These are phyloP conservation scores for Ochetophila trinervis DNA, from an alignment of 306 rosid species.

Conservation along the genomic window DNA sequence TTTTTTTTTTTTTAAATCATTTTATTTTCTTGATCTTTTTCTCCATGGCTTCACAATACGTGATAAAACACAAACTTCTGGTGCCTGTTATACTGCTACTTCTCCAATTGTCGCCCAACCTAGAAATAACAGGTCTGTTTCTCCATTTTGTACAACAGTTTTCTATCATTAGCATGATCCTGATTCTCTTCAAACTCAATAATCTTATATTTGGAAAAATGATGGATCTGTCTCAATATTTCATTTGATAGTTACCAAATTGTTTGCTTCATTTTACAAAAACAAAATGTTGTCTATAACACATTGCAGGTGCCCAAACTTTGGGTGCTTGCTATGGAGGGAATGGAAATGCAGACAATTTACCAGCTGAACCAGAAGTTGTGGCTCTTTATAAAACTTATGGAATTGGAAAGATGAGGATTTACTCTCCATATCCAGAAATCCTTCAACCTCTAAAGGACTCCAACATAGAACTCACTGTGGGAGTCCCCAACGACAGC, in stretches of 20 bases:
- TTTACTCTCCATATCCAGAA: slow-evolving; percentile 23
- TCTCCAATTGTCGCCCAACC: slow-evolving; percentile 11
- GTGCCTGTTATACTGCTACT: too few relatives aligned
- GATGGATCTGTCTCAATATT: too few relatives aligned
- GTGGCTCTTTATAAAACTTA: slow-evolving; percentile 12
- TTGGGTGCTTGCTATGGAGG: slow-evolving; percentile 53
- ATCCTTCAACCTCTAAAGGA: slow-evolving; percentile 23
- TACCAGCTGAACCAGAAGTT: slow-evolving; percentile 26
- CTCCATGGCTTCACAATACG: too few relatives aligned
- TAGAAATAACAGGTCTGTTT: slow-evolving; percentile 18
- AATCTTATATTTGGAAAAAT: too few relatives aligned
- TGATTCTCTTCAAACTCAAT: too few relatives aligned
- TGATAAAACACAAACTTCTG: too few relatives aligned
- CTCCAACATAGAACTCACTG: slow-evolving; percentile 1
- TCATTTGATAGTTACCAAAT: too few relatives aligned
- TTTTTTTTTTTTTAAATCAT: too few relatives aligned
- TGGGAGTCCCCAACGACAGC: slow-evolving; percentile 6
- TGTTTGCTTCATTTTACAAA: too few relatives aligned
- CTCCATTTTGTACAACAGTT: background rate
- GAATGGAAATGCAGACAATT: slow-evolving; percentile 10
- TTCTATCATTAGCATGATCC: too few relatives aligned
- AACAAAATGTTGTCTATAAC: background rate
- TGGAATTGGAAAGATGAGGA: slow-evolving; percentile 23
- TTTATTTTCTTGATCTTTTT: too few relatives aligned
- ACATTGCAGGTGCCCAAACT: slow-evolving; percentile 43